Conservation (phyloP, 2,329 filamentous ascomycete species). For the Fusarium foetens region DNA sequence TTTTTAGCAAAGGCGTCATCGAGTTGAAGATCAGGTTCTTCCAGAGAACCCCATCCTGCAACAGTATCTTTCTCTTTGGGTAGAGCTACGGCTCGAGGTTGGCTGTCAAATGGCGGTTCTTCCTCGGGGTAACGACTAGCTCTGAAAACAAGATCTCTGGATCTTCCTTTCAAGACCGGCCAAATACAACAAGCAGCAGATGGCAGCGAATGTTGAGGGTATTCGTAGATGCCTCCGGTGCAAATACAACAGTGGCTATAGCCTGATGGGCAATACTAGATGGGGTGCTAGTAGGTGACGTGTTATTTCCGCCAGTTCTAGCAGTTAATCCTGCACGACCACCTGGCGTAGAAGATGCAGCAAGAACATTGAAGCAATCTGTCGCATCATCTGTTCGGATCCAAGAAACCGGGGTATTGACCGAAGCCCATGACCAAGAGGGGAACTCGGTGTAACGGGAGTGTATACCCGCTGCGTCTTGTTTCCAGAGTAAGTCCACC, state of each 20-base stretch:
- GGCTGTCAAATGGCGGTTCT: rapidly evolving
- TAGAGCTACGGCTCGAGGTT: background rate
- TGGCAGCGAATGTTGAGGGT: background rate
- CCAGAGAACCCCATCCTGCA: rapidly evolving
- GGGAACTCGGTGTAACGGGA: background rate
- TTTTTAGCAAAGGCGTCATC: background rate
- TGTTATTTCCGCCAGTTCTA: background rate
- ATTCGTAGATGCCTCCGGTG: background rate
- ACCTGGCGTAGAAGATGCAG: background rate
- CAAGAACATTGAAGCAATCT: rapidly evolving
- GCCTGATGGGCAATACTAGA: too few relatives aligned
- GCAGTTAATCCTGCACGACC: rapidly evolving
- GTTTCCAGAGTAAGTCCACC: background rate
- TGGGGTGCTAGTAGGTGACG: background rate
- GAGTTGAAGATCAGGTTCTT: background rate
- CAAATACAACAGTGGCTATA: background rate
- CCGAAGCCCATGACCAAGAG: background rate
- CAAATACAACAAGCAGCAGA: rapidly evolving
- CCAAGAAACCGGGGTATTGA: background rate
- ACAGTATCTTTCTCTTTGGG: rapidly evolving
- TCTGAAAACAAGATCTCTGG: background rate
- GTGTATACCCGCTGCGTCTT: background rate
- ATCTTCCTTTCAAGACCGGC: rapidly evolving
- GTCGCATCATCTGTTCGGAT: background rate
- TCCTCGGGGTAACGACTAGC: background rate